Conservation (phyloP, 768 basidiomycete genomes). For the Trametes punicea region DNA sequence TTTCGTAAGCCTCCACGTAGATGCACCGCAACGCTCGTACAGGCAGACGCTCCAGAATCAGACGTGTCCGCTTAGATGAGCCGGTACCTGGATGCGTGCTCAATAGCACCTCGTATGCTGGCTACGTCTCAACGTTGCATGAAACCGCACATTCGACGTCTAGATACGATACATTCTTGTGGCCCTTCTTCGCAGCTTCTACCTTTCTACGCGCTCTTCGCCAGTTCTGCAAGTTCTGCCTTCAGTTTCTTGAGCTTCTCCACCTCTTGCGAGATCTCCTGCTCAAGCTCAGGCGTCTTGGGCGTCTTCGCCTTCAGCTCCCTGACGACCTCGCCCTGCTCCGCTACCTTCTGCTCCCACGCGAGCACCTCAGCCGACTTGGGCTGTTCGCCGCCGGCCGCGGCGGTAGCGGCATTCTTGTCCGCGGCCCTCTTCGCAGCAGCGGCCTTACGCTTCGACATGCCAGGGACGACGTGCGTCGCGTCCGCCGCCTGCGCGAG, state of each 20-base stretch:
- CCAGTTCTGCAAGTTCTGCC: conserved; percentile 43
- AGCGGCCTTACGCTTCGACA: conserved; percentile 50
- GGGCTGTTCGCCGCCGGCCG: conserved; percentile 42
- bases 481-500: conserved; percentile 39
- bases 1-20: no score
- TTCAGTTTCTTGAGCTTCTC: conserved; percentile 65
- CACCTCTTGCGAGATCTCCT: conserved; percentile 57
- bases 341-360: conserved; percentile 69
- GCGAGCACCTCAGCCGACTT: conserved; percentile 72
- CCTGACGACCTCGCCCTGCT: conserved; percentile 74
- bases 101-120: no score
- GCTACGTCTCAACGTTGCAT: neutral
- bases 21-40: no score
- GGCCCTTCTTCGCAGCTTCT: neutral
- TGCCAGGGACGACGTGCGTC: conserved; percentile 45
- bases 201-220: conserved; percentile 12
- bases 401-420: conserved; percentile 35
- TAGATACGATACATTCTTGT: neutral
- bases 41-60: no score
- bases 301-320: conserved; percentile 62
- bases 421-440: conserved; percentile 45
- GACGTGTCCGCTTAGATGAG: no score
- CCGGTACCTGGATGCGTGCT: no score
- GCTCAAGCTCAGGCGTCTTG: conserved; percentile 59
- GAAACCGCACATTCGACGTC: neutral